These are phyloP conservation scores for Lachnellula arida DNA, from an alignment of 2,329 filamentous ascomycete species.

Conservation along the genomic window DNA sequence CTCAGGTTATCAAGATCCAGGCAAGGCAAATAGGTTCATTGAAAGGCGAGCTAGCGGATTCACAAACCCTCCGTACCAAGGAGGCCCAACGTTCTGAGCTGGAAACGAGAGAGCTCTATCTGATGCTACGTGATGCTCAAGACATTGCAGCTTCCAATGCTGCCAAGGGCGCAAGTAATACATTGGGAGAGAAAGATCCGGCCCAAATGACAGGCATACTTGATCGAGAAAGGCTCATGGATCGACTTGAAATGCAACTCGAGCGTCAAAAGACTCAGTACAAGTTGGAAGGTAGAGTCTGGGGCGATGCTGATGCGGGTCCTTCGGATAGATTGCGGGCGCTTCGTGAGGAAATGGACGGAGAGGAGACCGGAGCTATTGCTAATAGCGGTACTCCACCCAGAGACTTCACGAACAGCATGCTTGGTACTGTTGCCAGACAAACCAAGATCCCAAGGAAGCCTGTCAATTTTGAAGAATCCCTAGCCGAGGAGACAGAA, in stretches of 20 bases:
- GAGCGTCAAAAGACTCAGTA: conserved; percentile 97
- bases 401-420: conserved; percentile 63
- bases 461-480: conserved; percentile 40
- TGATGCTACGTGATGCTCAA: conserved; percentile 96
- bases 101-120: conserved; percentile 91
- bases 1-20: conserved; percentile 85
- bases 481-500: conserved; percentile 36
- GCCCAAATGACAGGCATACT: conserved; percentile 85
- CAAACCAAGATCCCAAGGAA: conserved; percentile 53
- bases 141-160: conserved; percentile 90
- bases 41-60: conserved; percentile 82
- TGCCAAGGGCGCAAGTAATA: conserved; percentile 47
- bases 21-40: conserved; percentile 78
- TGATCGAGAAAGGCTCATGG: conserved; percentile 88
- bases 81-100: conserved; percentile 93
- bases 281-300: conserved; percentile 90
- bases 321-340: conserved; percentile 91
- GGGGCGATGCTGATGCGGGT: conserved; percentile 68
- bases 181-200: conserved; percentile 59
- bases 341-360: conserved; percentile 92
- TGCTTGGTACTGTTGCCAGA: conserved; percentile 68
- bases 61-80: conserved; percentile 80
- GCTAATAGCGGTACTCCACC: conserved; percentile 41
- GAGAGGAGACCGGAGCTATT: conserved; percentile 40
- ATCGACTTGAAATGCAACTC: conserved; percentile 88